Conservation (phyloP, 2,329 filamentous ascomycete species). For the Corynespora cassiicola region DNA sequence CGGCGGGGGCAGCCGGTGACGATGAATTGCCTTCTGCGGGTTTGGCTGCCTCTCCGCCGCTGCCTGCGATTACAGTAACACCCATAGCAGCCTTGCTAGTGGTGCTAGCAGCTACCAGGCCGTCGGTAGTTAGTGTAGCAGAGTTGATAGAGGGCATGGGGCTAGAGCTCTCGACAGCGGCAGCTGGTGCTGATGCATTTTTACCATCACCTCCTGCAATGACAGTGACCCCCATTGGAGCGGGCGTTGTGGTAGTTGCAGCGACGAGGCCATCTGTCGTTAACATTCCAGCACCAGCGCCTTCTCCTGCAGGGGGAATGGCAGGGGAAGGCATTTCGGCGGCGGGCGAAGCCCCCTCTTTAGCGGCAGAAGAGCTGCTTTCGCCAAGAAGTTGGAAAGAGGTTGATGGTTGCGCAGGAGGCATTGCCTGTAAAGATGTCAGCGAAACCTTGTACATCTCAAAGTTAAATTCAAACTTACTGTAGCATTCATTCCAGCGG, state of each 20-base stretch:
- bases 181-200: constrained; percentile 14
- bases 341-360: too few species aligned
- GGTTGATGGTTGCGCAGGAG: too few species aligned
- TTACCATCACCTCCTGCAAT: constrained; percentile 18
- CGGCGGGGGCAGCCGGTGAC: constrained; percentile 9
- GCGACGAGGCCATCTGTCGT: constrained; percentile 26
- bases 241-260: constrained; percentile 24
- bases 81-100: constrained; percentile 19
- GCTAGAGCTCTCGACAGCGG: constrained; percentile 13
- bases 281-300: too few species aligned
- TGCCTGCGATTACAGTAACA: constrained; percentile 25
- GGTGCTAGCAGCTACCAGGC: constrained; percentile 24
- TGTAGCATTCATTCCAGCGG: constrained; percentile 14
- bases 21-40: constrained; percentile 2
- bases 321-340: too few species aligned
- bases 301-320: too few species aligned
- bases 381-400: too few species aligned
- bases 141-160: constrained; percentile 21
- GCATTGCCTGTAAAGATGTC: too few species aligned
- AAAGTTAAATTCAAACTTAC: too few species aligned
- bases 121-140: constrained; percentile 27
- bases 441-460: too few species aligned
- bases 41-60: constrained; percentile 1
- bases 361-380: too few species aligned
- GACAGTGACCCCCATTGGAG: constrained; percentile 18